Percentiles rank a stretch among this genome's conserved stretches.
These are phyloP conservation scores for Phtheirospermum japonicum DNA, from an alignment of 257 asterid species.

Conservation along the genomic window DNA sequence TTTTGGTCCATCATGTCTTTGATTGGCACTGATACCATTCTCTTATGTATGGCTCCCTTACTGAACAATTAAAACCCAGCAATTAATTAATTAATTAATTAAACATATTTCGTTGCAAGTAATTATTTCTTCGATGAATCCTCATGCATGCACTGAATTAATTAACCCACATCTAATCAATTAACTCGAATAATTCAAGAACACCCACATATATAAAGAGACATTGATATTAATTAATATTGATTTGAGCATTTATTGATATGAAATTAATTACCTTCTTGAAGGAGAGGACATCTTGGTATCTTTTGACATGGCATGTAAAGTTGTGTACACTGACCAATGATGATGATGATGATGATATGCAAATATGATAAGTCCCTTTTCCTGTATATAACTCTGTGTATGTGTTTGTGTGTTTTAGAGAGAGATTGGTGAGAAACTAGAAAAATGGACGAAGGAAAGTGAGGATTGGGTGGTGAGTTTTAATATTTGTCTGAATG, in stretches of 20 bases:
- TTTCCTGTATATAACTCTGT: too few relatives aligned
- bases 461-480: slow-evolving; percentile 31
- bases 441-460: slow-evolving; percentile 10
- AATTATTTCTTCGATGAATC: too few relatives aligned
- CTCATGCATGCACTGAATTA: too few relatives aligned
- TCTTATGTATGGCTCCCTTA: slow-evolving; percentile 60
- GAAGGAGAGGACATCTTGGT: slow-evolving; percentile 58
- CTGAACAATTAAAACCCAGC: slow-evolving; percentile 33
- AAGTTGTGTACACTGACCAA: too few relatives aligned
- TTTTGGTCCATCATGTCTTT: slow-evolving; percentile 58
- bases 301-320: slow-evolving; percentile 36
- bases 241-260: background rate
- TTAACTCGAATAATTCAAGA: too few relatives aligned
- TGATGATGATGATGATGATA: too few relatives aligned
- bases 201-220: too few relatives aligned
- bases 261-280: slow-evolving; percentile 53
- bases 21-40: slow-evolving; percentile 74
- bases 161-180: too few relatives aligned
- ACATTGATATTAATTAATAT: too few relatives aligned
- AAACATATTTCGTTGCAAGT: too few relatives aligned
- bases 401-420: background rate
- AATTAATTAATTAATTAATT: too few relatives aligned
- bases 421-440: slow-evolving; percentile 13
- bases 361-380: too few relatives aligned
- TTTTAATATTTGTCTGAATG: slow-evolving; percentile 40